These are phyloP conservation scores for Globisporangium splendens DNA, from an alignment of 352 stramenopile species.

Conservation along the genomic window DNA sequence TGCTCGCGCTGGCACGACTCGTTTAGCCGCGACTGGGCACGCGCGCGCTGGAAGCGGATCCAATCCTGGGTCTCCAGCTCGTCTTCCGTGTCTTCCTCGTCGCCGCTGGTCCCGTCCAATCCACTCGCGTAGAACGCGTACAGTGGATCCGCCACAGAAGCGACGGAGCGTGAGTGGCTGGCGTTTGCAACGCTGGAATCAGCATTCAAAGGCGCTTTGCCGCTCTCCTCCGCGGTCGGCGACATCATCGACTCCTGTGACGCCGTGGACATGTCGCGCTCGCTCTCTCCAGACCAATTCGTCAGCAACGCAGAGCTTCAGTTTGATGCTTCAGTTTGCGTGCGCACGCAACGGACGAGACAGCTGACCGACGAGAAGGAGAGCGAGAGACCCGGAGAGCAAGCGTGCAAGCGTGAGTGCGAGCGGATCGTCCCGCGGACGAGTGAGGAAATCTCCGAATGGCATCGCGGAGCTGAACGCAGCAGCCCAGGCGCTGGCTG, in stretches of 20 bases:
- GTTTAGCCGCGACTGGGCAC: constrained; percentile 38
- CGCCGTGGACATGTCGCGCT: constrained; percentile 9
- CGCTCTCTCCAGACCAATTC: background rate
- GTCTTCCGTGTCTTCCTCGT: constrained; percentile 55
- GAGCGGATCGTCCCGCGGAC: constrained; percentile 2
- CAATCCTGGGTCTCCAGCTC: constrained; percentile 51
- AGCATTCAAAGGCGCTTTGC: background rate
- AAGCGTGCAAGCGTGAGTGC: background rate
- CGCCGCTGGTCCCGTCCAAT: constrained; percentile 31
- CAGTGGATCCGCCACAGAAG: constrained; percentile 20
- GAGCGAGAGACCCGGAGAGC: background rate
- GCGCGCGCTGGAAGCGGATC: constrained; percentile 56
- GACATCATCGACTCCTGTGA: constrained; percentile 8
- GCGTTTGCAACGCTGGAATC: background rate
- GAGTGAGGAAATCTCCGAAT: constrained; percentile 10
- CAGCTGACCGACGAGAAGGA: background rate
- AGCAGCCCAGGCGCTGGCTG: background rate
- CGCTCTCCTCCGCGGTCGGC: constrained; percentile 5
- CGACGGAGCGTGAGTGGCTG: background rate
- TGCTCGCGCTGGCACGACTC: constrained; percentile 36
- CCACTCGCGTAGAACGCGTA: constrained; percentile 65
- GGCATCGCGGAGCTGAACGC: background rate
- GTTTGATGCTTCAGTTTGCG: background rate
- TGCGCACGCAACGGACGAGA: background rate
- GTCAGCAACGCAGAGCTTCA: background rate